Base-by-base conservation (phyloP, 768 basidiomycete genomes). In the Tulasnella sp. region DNA sequence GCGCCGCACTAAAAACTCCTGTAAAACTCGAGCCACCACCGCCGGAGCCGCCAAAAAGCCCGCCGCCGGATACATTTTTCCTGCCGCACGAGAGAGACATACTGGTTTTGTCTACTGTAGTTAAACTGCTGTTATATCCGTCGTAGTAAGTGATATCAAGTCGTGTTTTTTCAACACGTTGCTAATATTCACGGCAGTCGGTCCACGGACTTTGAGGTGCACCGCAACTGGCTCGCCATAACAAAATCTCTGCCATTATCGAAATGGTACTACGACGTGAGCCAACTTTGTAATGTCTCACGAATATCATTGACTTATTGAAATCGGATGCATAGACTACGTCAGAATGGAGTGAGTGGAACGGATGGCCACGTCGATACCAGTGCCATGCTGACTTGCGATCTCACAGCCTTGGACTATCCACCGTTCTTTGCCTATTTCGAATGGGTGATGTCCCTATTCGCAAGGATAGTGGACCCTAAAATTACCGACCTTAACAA, bases 371-470 rank as follows among this genome's bases (percentile, higher is more conserved):
- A 79, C 42, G 34, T n/a, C 48, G 37, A 20, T n/a, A 46, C 41
- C 14, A 28, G 31, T 11, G 14, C 14, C 24, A 64, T 34, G 2
- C 77, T 82, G 18, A 80, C 46, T 22, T 64, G 22, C 73, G 77
- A 14, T 50, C 75, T 75, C 42, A 34, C 84, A 97, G 96, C 96
- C 1, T 86, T 97, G 80, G 96, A 97, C 85, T 96, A 97, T 83
- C 97, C 97, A 16, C 97, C 97, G 2, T 97, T 99, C 89, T 99
- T 99, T 84, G 97, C 97, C 14, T 97, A 95, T 86, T 97, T 99
- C 81, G 96, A 98, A 85, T 96, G 93, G 85, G 83, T 96, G 9
- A 88, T 98, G 78, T 96, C 96, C 2, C 89, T 94, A 72, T 93
- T 94, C 8, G 96, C 97, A 14, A 90, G 89, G 54, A 87, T 93